Conservation (phyloP, 805 yeast species). For the Candida morakotiae region DNA sequence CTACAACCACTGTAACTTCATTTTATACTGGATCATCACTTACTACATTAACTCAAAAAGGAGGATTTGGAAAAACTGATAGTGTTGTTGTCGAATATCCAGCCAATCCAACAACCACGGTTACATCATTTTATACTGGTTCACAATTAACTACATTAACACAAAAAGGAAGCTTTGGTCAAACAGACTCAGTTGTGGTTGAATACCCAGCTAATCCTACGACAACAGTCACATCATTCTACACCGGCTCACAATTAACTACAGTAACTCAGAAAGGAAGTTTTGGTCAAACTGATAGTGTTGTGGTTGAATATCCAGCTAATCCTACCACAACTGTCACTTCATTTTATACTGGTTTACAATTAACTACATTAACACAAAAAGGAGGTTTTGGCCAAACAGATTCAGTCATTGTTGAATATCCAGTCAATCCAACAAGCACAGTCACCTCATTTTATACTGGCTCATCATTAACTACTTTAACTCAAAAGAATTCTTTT, state of each 20-base stretch:
- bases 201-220: constrained; percentile 1
- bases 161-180: constrained; percentile 3
- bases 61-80: background rate
- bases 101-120: constrained; percentile 4
- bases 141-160: background rate
- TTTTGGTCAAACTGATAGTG: constrained; percentile 5
- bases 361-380: background rate
- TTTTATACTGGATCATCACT: background rate
- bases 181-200: constrained; percentile 9
- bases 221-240: background rate
- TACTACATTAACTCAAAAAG: background rate
- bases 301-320: constrained; percentile 11
- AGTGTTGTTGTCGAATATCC: background rate
- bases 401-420: constrained; percentile 4
- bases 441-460: background rate
- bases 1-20: background rate
- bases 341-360: background rate
- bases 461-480: background rate
- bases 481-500: background rate
- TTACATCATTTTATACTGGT: background rate
- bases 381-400: background rate
- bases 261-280: background rate
- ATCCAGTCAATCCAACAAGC: background rate
- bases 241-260: constrained; percentile 1
- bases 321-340: constrained; percentile 5